phyloP scores from a whole-genome alignment of 306 rosid species.

The Amphicarpaea edgeworthii region DNA sequence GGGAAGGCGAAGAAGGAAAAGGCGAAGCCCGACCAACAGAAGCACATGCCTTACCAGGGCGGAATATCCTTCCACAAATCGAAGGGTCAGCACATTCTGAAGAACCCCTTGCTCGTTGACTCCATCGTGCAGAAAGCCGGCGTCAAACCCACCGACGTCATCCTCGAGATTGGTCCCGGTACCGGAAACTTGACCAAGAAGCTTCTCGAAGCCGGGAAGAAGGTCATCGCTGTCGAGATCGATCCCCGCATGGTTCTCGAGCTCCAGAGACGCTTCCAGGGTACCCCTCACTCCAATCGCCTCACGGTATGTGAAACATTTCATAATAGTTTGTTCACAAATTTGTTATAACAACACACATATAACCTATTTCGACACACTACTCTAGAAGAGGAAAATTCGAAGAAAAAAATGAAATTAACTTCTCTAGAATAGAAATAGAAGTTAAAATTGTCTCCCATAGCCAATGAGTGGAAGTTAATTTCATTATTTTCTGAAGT shows the following conservation, averaged over 20 bases:
- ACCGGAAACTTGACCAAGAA: constrained; percentile 61
- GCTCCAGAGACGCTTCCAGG: constrained; percentile 79
- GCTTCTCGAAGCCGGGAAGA: constrained; percentile 66
- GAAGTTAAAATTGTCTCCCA: too few species aligned
- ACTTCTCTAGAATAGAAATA: too few species aligned
- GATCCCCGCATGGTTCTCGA: constrained; percentile 98
- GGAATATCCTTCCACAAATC: constrained; percentile 60
- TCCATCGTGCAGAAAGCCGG: constrained; percentile 57
- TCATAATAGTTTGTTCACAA: too few species aligned
- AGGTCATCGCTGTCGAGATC: constrained; percentile 81
- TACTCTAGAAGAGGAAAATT: too few species aligned
- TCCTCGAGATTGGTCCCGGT: constrained; percentile 64
- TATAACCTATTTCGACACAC: too few species aligned
- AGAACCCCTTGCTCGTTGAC: constrained; percentile 57
- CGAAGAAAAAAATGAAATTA: too few species aligned
- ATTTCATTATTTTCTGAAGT: too few species aligned
- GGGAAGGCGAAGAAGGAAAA: constrained; percentile 56
- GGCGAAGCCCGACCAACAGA: constrained; percentile 46
- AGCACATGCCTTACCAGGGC: constrained; percentile 54
- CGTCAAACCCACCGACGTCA: constrained; percentile 51
- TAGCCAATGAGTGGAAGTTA: too few species aligned
- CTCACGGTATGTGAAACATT: constrained; percentile 56
- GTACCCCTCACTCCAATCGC: constrained; percentile 70
- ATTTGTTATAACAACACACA: too few species aligned
- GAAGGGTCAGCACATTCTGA: constrained; percentile 57